phyloP scores from a whole-genome alignment of 495 filamentous ascomycete species.

The Physcia stellaris region DNA sequence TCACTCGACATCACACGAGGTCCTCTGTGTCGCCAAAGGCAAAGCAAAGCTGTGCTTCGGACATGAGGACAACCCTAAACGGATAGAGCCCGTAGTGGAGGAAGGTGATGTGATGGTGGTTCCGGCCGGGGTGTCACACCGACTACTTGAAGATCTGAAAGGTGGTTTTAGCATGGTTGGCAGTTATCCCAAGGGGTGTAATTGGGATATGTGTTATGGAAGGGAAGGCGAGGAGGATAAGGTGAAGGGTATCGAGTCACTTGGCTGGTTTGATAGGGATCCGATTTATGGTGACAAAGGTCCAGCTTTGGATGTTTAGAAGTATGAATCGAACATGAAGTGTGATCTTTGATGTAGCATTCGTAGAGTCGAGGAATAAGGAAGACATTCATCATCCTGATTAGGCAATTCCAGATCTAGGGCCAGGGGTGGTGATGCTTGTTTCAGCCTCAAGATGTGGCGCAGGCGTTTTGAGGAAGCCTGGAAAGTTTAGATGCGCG shows the following conservation, averaged over 20 bases:
- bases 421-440: too few relatives aligned
- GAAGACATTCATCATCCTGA: too few relatives aligned
- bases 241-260: slow-evolving; percentile 26
- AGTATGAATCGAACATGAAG: too few relatives aligned
- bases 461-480: too few relatives aligned
- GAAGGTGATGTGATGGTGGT: slow-evolving; percentile 53
- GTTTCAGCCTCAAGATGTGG: too few relatives aligned
- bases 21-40: slow-evolving; percentile 45
- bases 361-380: too few relatives aligned
- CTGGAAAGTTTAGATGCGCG: too few relatives aligned
- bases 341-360: too few relatives aligned
- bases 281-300: slow-evolving; percentile 46
- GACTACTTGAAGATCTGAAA: slow-evolving; percentile 41
- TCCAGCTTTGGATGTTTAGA: too few relatives aligned
- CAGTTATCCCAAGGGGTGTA: slow-evolving; percentile 41
- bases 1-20: slow-evolving; percentile 53
- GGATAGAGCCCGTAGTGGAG: slow-evolving; percentile 39
- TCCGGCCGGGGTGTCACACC: slow-evolving; percentile 52
- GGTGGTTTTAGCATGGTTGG: slow-evolving; percentile 53
- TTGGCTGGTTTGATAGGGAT: slow-evolving; percentile 45
- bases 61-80: slow-evolving; percentile 43
- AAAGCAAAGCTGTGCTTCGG: slow-evolving; percentile 52
- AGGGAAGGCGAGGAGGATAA: slow-evolving; percentile 37
- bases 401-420: too few relatives aligned
- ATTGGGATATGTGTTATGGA: slow-evolving; percentile 64